Evolutionary conservation across 306 rosid species (phyloP).

Genomic region (Cicer cuneatum): DNA sequence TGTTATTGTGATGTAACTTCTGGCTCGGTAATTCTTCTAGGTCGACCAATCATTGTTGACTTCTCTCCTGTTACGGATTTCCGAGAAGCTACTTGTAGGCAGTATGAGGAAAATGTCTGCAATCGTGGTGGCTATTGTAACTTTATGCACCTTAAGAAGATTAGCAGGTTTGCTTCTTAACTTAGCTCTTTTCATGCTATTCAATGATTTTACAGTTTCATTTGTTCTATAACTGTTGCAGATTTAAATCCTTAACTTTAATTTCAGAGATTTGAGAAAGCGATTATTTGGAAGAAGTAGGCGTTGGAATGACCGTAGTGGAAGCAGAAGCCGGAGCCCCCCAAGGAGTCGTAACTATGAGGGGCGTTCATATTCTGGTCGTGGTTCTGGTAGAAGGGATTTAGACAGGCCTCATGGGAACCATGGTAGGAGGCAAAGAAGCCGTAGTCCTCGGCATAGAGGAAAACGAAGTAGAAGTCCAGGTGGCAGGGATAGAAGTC

Average conservation of each 20-base stretch:
- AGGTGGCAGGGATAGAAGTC: conserved; percentile 71
- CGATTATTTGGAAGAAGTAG: conserved; percentile 82
- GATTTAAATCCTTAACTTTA: not conserved
- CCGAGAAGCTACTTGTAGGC: conserved; percentile 99
- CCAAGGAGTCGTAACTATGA: conserved; percentile 73
- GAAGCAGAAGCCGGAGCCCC: conserved; percentile 91
- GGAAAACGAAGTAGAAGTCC: conserved; percentile 90
- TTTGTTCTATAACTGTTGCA: conserved; percentile 2
- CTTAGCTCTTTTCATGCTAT: not conserved
- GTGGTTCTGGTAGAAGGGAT: conserved; percentile 75
- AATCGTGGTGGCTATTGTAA: conserved; percentile 98
- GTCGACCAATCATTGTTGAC: conserved; percentile 95
- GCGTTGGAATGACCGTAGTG: conserved; percentile 68
- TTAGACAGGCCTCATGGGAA: conserved; percentile 71
- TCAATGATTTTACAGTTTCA: not conserved
- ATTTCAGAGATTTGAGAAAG: conserved; percentile 87
- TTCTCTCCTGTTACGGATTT: conserved; percentile 98
- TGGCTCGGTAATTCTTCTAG: conserved; percentile 48
- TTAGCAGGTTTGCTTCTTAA: conserved; percentile 68
- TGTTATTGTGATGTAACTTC: conserved; percentile 34
- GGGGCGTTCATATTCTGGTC: conserved; percentile 74
- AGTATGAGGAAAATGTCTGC: conserved; percentile 98
- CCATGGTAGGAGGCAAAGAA: conserved; percentile 80
- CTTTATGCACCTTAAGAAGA: conserved; percentile 97
- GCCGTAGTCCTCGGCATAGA: conserved; percentile 87